Base-by-base conservation (phyloP, 2,329 filamentous ascomycete species). In the Chalara sp. region DNA sequence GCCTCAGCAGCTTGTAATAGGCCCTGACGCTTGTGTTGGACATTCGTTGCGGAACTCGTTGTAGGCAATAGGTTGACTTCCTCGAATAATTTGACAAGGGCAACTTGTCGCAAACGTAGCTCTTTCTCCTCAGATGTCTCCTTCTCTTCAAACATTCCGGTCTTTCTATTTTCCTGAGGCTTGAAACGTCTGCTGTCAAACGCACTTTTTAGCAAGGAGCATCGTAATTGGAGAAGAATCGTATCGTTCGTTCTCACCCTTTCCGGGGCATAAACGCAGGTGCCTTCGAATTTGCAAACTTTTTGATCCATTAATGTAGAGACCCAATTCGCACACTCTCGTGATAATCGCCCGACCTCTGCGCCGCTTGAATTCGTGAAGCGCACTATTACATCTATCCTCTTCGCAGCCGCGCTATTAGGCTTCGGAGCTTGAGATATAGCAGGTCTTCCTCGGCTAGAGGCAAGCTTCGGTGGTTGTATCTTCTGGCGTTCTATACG, bases 241-340 rank as follows among this genome's bases (percentile, higher is more conserved):
- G 90, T 97, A 61, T 99, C 93, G 62, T 95, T 96, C 6, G 91
- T 93, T 46, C 88, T 79, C 45, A 97, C 69, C 44, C 81, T 76
- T 50, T 97, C 92, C 0, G 91, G 91, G 0, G 88, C 88, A 67
- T 87, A 97, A 1, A 99, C 89, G 62, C 90, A 96, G 10, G 79
- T 82, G 5, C 87, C 93, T 58, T 95, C 87, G 55, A 99, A 95
- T 28, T 72, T 79, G 72, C 91, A 96, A 4, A 96, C 78, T 32
- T 86, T 85, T 65, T 97, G 90, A 63, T 99, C 93, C 47, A 97
- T 82, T 58, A 99, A 70, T 0, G 90, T 85, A 4, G 93, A 96
- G 5, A 97, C 87, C 91, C 93, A 99, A 53, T 83, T 81, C 4
- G 93, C 90, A 5, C 83, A 84, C 33, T 97, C 91, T 61, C 91